These are phyloP conservation scores for Discostella pseudostelligera DNA, from an alignment of 108 stramenopile species.

Conservation along the genomic window DNA sequence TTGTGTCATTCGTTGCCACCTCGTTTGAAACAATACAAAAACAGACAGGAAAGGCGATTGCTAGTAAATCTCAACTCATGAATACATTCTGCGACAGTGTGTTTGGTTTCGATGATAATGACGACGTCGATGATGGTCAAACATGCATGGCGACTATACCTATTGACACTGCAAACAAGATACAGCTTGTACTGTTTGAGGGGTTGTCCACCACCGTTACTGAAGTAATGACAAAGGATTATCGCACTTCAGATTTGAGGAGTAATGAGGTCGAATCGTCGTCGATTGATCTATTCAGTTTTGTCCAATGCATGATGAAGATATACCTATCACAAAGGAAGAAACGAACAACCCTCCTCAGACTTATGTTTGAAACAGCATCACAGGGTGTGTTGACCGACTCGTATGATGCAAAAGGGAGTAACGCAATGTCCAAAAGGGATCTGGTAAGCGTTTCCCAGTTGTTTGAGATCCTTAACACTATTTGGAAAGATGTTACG, in stretches of 20 bases:
- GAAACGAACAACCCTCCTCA: constrained; percentile 28
- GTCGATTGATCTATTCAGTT: constrained; percentile 17
- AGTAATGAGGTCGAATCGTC: no score
- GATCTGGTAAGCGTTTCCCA: constrained; percentile 16
- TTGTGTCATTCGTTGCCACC: constrained; percentile 39
- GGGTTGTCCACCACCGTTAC: not conserved
- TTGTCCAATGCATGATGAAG: constrained; percentile 27
- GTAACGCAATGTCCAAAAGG: not conserved
- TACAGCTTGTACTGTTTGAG: not conserved
- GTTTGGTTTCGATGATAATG: constrained; percentile 7
- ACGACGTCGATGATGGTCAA: not conserved
- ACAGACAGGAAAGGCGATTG: constrained; percentile 4
- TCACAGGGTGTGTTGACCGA: constrained; percentile 26
- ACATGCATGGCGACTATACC: no score
- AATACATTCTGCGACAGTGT: not conserved
- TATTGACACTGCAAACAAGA: constrained; percentile 3
- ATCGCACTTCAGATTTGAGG: not conserved
- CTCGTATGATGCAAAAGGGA: constrained; percentile 15
- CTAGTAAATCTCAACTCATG: constrained; percentile 10
- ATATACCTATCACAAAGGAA: constrained; percentile 17
- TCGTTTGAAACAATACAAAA: constrained; percentile 28
- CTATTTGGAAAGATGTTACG: constrained; percentile 21
- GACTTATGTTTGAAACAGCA: constrained; percentile 57
- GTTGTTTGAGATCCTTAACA: constrained; percentile 27
- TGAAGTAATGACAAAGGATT: not conserved